Base-by-base conservation (phyloP, 129 eudicot species). In the Logfia minima region DNA sequence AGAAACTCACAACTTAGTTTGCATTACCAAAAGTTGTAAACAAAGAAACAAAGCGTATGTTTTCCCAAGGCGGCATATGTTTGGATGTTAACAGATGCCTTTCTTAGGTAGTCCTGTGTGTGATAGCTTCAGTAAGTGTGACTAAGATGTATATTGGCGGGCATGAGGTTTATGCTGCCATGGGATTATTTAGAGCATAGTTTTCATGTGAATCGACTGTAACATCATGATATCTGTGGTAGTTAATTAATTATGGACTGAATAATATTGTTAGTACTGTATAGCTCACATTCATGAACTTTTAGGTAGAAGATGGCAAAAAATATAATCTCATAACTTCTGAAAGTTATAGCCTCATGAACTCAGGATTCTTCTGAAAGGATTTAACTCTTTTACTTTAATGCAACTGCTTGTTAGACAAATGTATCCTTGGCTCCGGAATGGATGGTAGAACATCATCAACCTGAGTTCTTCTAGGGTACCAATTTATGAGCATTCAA, bases 401-500 rank as follows among this genome's bases (percentile, higher is more conserved):
- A 19, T 19, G 64, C 64, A 58, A 58, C 28, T 58, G 28, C 31
- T 23, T 61, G 66, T 14, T 28, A 61, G 14, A 61, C 18, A 61
- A 61, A 61, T 5, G 19, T 19, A 53, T 72, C 11, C 34, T 24
- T 8, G 19, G 63, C 58, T 2, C 31, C 35, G 76, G 64, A 23
- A 71, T 71, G 75, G 22, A 16, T 71, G 75, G 23, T 51, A 48
- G 75, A 51, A 55, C 63, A 71, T 71, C 75, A 16, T 18, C 1
- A 51, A 26, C 11, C 17, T 52, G 28, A 16, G 4, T 61, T 55
- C 16, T 6, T 21, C 18, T 19, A 19, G 43, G 41, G n/a, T 19
- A 72, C 51, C 67, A 56, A 55, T 71, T 71, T 31, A 24, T 17
- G 28, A 28, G 70, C 70, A 72, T 72, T 18, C 2, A 19, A n/a